Evolutionary conservation across 208 protist genomes (phyloP).

Genomic region (Leishmania martiniquensis): DNA sequence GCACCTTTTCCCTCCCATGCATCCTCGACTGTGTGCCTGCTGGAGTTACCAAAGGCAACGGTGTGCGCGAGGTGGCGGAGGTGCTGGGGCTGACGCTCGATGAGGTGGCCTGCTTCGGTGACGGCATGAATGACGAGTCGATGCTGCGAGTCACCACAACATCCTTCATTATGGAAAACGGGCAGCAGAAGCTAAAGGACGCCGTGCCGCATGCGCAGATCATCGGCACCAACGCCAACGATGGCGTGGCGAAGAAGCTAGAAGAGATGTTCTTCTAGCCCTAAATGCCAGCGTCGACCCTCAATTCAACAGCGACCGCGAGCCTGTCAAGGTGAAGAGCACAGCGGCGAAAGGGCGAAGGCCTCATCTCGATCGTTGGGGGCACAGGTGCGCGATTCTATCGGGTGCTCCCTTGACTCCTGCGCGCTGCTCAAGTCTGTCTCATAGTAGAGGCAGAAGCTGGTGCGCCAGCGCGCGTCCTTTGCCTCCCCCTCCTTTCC

Average conservation of each 20-base stretch:
- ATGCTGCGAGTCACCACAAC: constrained; percentile 58
- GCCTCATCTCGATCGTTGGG: neutral
- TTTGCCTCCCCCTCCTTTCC: neutral
- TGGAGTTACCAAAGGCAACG: constrained; percentile 63
- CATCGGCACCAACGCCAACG: constrained; percentile 56
- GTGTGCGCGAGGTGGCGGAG: constrained; percentile 50
- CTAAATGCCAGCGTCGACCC: neutral
- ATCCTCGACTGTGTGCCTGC: constrained; percentile 40
- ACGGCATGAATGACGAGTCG: constrained; percentile 70
- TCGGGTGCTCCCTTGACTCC: neutral
- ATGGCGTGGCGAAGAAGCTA: constrained; percentile 79
- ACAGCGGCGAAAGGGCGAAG: neutral
- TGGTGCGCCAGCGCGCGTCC: neutral
- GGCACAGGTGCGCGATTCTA: neutral
- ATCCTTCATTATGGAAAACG: constrained; percentile 69
- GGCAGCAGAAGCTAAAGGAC: constrained; percentile 31
- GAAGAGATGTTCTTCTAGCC: constrained; percentile 49
- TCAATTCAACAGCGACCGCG: neutral
- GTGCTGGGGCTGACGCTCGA: constrained; percentile 36
- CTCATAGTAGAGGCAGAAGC: neutral
- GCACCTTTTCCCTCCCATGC: constrained; percentile 31
- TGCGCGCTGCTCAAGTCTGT: neutral
- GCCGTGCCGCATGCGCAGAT: constrained; percentile 41
- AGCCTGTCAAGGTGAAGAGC: neutral
- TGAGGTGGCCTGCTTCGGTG: constrained; percentile 65